Evolutionary conservation across 2,329 filamentous ascomycete species (phyloP).

Genomic region (Aspergillus arachidicola): DNA sequence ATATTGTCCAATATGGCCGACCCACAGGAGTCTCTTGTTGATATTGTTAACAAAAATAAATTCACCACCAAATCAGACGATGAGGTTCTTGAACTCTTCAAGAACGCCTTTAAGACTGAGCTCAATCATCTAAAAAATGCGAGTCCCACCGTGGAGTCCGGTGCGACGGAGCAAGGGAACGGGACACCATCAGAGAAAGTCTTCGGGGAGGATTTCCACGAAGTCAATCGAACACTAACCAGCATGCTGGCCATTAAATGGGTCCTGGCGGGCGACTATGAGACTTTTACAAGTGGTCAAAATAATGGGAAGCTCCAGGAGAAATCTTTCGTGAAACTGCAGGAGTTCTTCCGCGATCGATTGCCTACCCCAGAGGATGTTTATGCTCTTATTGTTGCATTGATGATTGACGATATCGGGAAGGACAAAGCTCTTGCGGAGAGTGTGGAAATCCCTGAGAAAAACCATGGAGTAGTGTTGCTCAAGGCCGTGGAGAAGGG

Average conservation of each 20-base stretch:
- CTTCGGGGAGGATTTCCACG: conserved; percentile 30
- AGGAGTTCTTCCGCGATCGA: conserved; percentile 22
- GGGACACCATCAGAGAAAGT: conserved; percentile 8
- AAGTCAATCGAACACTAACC: conserved; percentile 45
- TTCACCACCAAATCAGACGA: background rate
- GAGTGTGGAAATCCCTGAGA: background rate
- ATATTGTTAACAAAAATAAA: background rate
- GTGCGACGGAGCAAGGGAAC: background rate
- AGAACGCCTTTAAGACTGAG: conserved; percentile 1
- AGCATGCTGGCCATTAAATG: conserved; percentile 41
- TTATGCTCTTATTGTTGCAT: conserved; percentile 35
- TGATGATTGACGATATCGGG: conserved; percentile 43
- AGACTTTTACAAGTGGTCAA: conserved; percentile 34
- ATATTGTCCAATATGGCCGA: background rate
- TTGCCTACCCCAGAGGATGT: conserved; percentile 24
- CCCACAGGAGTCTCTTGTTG: background rate
- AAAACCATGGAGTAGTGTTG: background rate
- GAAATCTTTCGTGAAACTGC: conserved; percentile 34
- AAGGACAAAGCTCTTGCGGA: conserved; percentile 37
- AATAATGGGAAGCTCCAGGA: conserved; percentile 23
- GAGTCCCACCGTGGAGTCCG: conserved; percentile 11
- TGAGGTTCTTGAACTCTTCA: background rate
- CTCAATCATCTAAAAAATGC: conserved; percentile 10
- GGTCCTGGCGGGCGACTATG: conserved; percentile 40
- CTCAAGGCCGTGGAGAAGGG: conserved; percentile 20